These are phyloP conservation scores for Scytalidium sp. DNA, from an alignment of 2,329 filamentous ascomycete genomes.

Conservation along the genomic window DNA sequence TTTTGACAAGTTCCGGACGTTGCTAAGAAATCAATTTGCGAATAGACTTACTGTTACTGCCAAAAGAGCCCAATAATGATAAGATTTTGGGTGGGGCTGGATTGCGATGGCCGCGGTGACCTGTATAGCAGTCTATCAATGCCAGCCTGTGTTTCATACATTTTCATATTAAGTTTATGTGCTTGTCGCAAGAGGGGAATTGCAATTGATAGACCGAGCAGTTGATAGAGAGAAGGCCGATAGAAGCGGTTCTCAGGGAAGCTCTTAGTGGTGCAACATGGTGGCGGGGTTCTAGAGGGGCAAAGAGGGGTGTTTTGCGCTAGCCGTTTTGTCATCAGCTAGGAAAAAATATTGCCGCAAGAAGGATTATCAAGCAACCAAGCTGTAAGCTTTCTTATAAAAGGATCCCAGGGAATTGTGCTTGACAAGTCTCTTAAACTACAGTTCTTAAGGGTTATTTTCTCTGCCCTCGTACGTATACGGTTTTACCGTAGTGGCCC, in stretches of 20 bases:
- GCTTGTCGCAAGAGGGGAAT: not conserved
- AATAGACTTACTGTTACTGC: too few relatives aligned
- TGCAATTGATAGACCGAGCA: not conserved
- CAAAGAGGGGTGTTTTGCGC: not conserved
- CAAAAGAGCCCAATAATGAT: too few relatives aligned
- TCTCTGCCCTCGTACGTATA: not conserved
- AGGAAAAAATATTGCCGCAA: constrained; percentile 1
- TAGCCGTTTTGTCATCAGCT: constrained; percentile 9
- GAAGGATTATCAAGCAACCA: not conserved
- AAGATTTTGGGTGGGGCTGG: too few relatives aligned
- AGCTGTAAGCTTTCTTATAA: not conserved
- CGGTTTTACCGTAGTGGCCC: not conserved
- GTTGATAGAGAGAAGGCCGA: not conserved
- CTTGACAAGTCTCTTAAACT: not conserved
- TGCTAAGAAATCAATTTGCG: too few relatives aligned
- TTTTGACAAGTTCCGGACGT: too few relatives aligned
- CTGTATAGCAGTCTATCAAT: too few relatives aligned
- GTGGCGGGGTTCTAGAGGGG: not conserved
- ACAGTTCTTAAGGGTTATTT: too few relatives aligned
- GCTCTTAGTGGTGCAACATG: too few relatives aligned
- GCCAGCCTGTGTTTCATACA: too few relatives aligned
- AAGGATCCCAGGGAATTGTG: not conserved
- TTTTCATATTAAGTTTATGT: too few relatives aligned
- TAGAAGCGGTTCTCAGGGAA: too few relatives aligned
- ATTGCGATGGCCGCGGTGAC: too few relatives aligned